These are phyloP conservation scores for Tritrichomonas musculus DNA, from an alignment of 208 protist genomes.

Conservation along the genomic window DNA sequence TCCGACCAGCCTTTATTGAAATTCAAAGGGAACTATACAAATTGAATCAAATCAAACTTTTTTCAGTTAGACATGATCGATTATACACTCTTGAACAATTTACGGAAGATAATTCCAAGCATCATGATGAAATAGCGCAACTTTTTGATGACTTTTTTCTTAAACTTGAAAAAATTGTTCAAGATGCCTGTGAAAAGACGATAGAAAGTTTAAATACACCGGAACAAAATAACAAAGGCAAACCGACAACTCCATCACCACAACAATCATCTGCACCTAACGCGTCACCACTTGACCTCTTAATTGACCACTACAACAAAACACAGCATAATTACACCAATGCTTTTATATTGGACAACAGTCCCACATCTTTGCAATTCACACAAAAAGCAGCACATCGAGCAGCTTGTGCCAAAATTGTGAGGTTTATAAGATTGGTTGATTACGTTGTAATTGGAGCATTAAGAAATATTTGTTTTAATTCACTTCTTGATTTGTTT, in stretches of 20 bases:
- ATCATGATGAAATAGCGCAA: not conserved
- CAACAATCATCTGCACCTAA: too few relatives aligned
- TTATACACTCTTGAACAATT: not conserved
- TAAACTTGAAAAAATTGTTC: not conserved
- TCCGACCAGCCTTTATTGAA: not conserved
- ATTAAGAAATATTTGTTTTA: not conserved
- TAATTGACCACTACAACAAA: not conserved
- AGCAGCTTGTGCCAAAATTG: not conserved
- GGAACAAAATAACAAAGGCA: not conserved
- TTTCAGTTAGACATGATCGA: not conserved
- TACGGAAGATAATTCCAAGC: not conserved
- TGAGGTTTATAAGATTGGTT: not conserved
- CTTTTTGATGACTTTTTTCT: not conserved
- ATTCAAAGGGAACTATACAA: not conserved
- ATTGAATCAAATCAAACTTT: not conserved
- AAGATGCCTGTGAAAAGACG: constrained; percentile 24
- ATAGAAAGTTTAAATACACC: not conserved
- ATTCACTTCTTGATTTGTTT: not conserved
- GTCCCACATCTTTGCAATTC: not conserved
- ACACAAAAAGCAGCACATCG: not conserved
- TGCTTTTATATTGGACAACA: not conserved
- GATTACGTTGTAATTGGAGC: not conserved
- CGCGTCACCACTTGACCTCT: not conserved
- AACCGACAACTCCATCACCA: too few relatives aligned
- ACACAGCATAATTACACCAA: not conserved